Evolutionary conservation across 2,329 filamentous ascomycete genomes (phyloP).

Genomic region (Verticillium zaregamsianum): DNA sequence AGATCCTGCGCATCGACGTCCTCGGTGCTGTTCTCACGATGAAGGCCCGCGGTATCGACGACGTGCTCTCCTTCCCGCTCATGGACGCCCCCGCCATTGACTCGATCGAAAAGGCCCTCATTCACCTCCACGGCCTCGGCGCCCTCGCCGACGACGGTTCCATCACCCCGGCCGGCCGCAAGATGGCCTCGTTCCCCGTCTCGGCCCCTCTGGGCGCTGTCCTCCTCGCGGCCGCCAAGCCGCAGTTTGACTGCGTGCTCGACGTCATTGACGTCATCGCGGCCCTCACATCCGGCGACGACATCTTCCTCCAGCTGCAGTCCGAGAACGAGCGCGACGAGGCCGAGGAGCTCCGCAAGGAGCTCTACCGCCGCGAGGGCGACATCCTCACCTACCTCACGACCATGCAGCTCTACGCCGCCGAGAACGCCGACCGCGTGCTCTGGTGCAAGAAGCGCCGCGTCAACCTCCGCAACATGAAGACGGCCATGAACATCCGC

Average conservation of each 20-base stretch:
- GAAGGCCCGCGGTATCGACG: slow-evolving; percentile 83
- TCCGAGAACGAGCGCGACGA: slow-evolving; percentile 53
- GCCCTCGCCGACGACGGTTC: slow-evolving; percentile 68
- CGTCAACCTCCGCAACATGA: slow-evolving; percentile 58
- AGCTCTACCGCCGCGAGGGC: slow-evolving; percentile 57
- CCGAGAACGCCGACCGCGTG: slow-evolving; percentile 49
- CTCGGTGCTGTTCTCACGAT: slow-evolving; percentile 84
- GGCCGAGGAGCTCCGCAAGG: slow-evolving; percentile 48
- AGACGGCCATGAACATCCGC: slow-evolving; percentile 57
- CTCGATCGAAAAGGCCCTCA: slow-evolving; percentile 73
- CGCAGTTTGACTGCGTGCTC: slow-evolving; percentile 67
- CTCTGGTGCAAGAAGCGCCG: slow-evolving; percentile 56
- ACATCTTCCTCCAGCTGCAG: slow-evolving; percentile 57
- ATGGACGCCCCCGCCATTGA: slow-evolving; percentile 77
- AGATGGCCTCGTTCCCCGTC: slow-evolving; percentile 80
- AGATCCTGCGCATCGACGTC: slow-evolving; percentile 88
- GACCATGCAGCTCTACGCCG: slow-evolving; percentile 57
- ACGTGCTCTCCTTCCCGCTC: slow-evolving; percentile 79
- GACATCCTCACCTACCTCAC: slow-evolving; percentile 63
- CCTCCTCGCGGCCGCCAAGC: slow-evolving; percentile 70
- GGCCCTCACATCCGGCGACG: slow-evolving; percentile 58
- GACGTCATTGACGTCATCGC: slow-evolving; percentile 83
- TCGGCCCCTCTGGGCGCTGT: slow-evolving; percentile 78
- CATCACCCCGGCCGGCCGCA: slow-evolving; percentile 69
- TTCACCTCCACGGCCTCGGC: slow-evolving; percentile 74